Evolutionary conservation across 805 yeast genomes (phyloP).

Genomic region (Pachysolen tannophilus): DNA sequence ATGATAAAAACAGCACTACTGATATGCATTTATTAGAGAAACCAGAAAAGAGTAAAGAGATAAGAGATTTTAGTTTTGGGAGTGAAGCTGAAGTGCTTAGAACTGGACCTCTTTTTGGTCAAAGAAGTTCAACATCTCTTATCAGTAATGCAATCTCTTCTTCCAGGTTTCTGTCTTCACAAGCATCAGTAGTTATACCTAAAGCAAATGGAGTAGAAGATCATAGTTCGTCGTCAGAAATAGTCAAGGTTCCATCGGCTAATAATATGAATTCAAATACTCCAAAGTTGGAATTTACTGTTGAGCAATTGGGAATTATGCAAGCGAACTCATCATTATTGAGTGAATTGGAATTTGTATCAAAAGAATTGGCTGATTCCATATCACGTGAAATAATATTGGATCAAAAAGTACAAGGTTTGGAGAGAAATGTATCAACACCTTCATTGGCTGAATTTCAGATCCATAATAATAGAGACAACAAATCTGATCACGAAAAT

Average conservation of each 20-base stretch:
- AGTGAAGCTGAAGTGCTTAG: conserved; percentile 6
- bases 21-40: too few species aligned
- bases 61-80: conserved; percentile 8
- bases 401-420: conserved; percentile 33
- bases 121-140: too few species aligned
- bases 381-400: conserved; percentile 60
- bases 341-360: conserved; percentile 58
- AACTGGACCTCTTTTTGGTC: conserved; percentile 7
- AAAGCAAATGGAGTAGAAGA: too few species aligned
- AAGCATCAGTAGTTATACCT: too few species aligned
- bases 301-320: conserved; percentile 56
- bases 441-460: neutral
- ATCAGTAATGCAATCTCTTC: too few species aligned
- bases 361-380: conserved; percentile 66
- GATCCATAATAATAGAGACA: neutral
- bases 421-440: neutral
- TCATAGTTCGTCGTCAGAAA: too few species aligned
- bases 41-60: conserved; percentile 7
- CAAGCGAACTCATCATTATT: conserved; percentile 50
- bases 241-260: too few species aligned
- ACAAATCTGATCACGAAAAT: conserved; percentile 12
- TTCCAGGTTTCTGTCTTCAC: too few species aligned
- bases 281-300: conserved; percentile 28
- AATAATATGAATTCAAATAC: too few species aligned
- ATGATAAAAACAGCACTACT: too few species aligned